phyloP scores from a whole-genome alignment of 495 filamentous ascomycete genomes.

The Jackrogersella multiformis region DNA sequence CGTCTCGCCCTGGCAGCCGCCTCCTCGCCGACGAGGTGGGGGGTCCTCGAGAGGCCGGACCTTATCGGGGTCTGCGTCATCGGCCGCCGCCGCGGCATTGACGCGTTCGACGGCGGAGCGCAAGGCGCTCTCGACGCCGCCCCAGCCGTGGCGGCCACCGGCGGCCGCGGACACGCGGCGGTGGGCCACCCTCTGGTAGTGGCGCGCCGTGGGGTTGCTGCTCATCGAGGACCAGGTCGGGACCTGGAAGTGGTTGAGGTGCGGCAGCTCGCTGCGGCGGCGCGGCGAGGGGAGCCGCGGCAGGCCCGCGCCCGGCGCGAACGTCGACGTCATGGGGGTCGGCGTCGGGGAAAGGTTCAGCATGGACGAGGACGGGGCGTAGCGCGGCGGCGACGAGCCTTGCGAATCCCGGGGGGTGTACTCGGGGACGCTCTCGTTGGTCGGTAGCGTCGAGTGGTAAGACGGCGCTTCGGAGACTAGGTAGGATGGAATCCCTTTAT shows the following conservation, averaged over 20 bases:
- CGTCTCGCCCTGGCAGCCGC: slow-evolving; percentile 55
- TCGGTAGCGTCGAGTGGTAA: slow-evolving; percentile 54
- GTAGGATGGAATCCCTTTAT: slow-evolving; percentile 20
- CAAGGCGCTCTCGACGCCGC: slow-evolving; percentile 39
- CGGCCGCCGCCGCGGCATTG: slow-evolving; percentile 18
- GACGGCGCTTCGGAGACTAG: slow-evolving; percentile 59
- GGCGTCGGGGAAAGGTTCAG: slow-evolving; percentile 33
- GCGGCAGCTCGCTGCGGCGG: slow-evolving; percentile 43
- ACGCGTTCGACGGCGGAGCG: slow-evolving; percentile 38
- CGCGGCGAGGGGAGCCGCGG: slow-evolving; percentile 51
- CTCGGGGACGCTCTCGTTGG: slow-evolving; percentile 52
- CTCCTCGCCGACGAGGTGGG: slow-evolving; percentile 62
- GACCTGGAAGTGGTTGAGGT: slow-evolving; percentile 53
- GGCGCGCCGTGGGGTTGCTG: slow-evolving; percentile 57
- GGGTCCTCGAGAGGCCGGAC: slow-evolving; percentile 62
- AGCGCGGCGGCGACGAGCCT: slow-evolving; percentile 22
- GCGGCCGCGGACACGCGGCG: slow-evolving; percentile 53
- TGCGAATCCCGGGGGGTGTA: slow-evolving; percentile 51
- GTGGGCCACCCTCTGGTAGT: slow-evolving; percentile 59
- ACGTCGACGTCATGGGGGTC: slow-evolving; percentile 40
- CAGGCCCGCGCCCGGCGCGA: slow-evolving; percentile 46
- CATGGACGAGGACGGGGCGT: slow-evolving; percentile 30
- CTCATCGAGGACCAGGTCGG: slow-evolving; percentile 53
- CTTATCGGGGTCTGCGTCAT: slow-evolving; percentile 29
- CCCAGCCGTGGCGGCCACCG: slow-evolving; percentile 18